Evolutionary conservation across 345 rosid genomes (phyloP), one percentile per base, ranked within the genome.

Genomic region (Combretum micranthum): DNA sequence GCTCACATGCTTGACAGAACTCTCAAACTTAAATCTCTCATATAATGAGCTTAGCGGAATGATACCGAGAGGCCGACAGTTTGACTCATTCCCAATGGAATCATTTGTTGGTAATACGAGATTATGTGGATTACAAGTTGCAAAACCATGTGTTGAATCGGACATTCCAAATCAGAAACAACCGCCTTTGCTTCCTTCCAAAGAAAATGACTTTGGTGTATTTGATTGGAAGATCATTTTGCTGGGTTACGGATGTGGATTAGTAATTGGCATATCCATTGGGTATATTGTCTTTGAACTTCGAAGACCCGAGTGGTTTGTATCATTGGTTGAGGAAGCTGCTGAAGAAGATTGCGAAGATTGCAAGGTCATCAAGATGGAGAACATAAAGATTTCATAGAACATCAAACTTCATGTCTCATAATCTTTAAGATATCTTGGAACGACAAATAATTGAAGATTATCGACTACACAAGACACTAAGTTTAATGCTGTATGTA

Each of bases 1-100:
- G 13, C 14, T 69, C 53, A 21, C 21, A 15, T 26, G 26, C 14
- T 7, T 66, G 2, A 13, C 9, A 4, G 59, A 0, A 17, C 69
- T 72, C n/a, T 17, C 44, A 1, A 9, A 42, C 19, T 14, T 65
- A 2, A 65, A 73, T 32, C 22, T 68, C 17, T 64, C 73, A 0
- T 2, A 53, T 4, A 69, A 68, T 17, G 13, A 45, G 6, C 69
- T 72, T 8, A 7, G 1, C 0, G 69, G 72, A 4, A 51, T 12
- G 1, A 64, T 72, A 13, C 76, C 72, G 2, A 13, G 7, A 44
- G 65, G 67, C 3, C 46, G 19, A 20, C 72, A 72, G 13, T 55
- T 72, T 44, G 15, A 47, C 20, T 59, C 67, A n/a, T 64, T 63
- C 23, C 2, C 16, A 4, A 32, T 15, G 1, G 39, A 37, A 53